These are phyloP conservation scores for Lithohypha guttulata DNA, from an alignment of 2,329 filamentous ascomycete species.

Conservation along the genomic window DNA sequence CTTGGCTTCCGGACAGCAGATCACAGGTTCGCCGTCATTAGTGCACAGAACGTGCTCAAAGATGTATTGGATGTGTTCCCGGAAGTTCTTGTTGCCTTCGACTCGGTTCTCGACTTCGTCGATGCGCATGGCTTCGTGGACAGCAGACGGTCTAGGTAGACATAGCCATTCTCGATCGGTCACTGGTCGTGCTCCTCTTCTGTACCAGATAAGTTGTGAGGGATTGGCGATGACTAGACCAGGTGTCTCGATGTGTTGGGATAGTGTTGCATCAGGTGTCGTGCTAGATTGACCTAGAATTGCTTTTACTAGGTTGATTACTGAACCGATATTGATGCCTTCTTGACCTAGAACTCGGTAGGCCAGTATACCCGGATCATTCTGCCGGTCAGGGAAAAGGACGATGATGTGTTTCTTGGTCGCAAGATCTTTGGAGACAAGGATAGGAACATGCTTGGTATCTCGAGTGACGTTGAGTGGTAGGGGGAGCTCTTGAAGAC, in stretches of 20 bases:
- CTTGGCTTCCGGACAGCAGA: slow-evolving; percentile 41
- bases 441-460: slow-evolving; percentile 58
- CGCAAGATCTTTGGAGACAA: slow-evolving; percentile 48
- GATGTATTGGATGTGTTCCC: slow-evolving; percentile 55
- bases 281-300: slow-evolving; percentile 28
- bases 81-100: slow-evolving; percentile 44
- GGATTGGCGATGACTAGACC: slow-evolving; percentile 66
- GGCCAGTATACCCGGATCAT: slow-evolving; percentile 66
- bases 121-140: slow-evolving; percentile 46
- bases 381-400: slow-evolving; percentile 59
- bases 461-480: slow-evolving; percentile 40
- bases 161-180: slow-evolving; percentile 47
- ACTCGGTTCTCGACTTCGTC: slow-evolving; percentile 50
- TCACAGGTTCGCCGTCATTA: slow-evolving; percentile 15
- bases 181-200: slow-evolving; percentile 50
- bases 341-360: slow-evolving; percentile 55
- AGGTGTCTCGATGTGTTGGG: slow-evolving; percentile 25
- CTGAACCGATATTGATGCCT: slow-evolving; percentile 60
- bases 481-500: slow-evolving; percentile 50
- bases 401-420: slow-evolving; percentile 55
- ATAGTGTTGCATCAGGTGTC: slow-evolving; percentile 9
- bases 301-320: slow-evolving; percentile 50
- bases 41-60: slow-evolving; percentile 50
- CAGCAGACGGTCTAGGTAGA: slow-evolving; percentile 52
- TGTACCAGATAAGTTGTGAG: slow-evolving; percentile 68